These are phyloP conservation scores for Botrytis medusae DNA, from an alignment of 2,329 filamentous ascomycete species.

Conservation along the genomic window DNA sequence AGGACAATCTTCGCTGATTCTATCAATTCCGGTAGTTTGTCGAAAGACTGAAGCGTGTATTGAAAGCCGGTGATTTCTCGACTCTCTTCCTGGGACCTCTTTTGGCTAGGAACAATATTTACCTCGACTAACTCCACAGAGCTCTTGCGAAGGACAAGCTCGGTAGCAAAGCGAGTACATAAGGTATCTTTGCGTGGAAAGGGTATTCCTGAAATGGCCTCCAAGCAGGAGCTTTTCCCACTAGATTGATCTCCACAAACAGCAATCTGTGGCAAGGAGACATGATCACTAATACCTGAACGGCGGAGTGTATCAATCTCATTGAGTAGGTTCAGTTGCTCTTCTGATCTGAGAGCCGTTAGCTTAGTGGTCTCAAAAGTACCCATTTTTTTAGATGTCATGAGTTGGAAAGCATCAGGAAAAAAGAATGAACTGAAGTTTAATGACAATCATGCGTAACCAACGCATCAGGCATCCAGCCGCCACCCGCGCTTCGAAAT, in stretches of 20 bases:
- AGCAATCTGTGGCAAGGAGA: background rate
- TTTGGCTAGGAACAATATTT: background rate
- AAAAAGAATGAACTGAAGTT: background rate
- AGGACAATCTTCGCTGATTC: background rate
- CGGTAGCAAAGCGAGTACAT: background rate
- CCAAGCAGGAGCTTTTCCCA: background rate
- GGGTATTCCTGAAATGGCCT: background rate
- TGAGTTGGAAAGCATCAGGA: background rate
- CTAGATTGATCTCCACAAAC: background rate
- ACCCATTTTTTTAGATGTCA: background rate
- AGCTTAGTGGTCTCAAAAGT: background rate
- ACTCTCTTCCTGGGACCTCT: background rate
- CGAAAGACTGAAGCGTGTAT: background rate
- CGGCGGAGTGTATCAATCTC: background rate
- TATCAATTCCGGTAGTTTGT: background rate
- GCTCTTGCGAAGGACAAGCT: background rate
- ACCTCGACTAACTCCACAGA: background rate
- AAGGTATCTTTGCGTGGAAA: background rate
- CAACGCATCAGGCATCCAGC: background rate
- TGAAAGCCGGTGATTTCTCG: background rate
- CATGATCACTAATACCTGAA: background rate
- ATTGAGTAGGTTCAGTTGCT: background rate
- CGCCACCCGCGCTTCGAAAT: accelerated
- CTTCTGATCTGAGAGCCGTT: background rate
- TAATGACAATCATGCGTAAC: background rate